Percentiles rank a stretch among this genome's conserved stretches.
Conservation (phyloP, 1,284 basidiomycete species). For the Meripilus lineatus region DNA sequence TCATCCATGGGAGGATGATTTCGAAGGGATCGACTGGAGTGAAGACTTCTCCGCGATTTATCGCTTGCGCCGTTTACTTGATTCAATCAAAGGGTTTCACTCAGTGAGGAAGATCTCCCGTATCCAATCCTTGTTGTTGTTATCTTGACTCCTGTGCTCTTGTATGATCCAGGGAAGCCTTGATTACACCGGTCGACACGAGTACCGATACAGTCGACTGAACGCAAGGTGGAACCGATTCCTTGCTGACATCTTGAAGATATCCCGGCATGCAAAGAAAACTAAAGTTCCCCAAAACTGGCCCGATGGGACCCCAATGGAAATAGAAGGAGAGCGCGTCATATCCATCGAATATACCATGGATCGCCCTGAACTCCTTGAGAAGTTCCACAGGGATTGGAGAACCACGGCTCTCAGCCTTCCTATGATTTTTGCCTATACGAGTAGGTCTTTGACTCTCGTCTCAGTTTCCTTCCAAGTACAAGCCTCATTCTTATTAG, state of each 20-base stretch:
- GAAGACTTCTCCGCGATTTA: not conserved
- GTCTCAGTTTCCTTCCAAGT: not conserved
- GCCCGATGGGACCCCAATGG: not conserved
- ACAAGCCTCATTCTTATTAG: not conserved
- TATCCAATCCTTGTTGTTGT: not conserved
- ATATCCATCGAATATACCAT: not conserved
- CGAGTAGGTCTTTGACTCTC: too few species aligned
- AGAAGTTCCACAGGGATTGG: not conserved
- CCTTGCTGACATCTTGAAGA: not conserved
- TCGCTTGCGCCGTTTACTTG: conserved; percentile 1
- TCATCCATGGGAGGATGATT: not conserved
- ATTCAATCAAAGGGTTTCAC: conserved; percentile 1
- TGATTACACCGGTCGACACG: not conserved
- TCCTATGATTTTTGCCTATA: not conserved
- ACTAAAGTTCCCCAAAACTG: not conserved
- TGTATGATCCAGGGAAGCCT: not conserved
- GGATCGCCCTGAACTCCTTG: not conserved
- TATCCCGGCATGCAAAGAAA: not conserved
- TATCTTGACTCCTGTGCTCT: not conserved
- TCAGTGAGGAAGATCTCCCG: too few species aligned
- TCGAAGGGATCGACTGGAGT: not conserved
- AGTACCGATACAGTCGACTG: not conserved
- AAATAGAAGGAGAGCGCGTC: not conserved
- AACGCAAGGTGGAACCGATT: not conserved
- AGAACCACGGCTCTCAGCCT: not conserved